A percentile compares a stretch with the other conserved stretches of the same genome.
phyloP scores from a whole-genome alignment of 2,329 filamentous ascomycete genomes.

The Cladosporium sp. region DNA sequence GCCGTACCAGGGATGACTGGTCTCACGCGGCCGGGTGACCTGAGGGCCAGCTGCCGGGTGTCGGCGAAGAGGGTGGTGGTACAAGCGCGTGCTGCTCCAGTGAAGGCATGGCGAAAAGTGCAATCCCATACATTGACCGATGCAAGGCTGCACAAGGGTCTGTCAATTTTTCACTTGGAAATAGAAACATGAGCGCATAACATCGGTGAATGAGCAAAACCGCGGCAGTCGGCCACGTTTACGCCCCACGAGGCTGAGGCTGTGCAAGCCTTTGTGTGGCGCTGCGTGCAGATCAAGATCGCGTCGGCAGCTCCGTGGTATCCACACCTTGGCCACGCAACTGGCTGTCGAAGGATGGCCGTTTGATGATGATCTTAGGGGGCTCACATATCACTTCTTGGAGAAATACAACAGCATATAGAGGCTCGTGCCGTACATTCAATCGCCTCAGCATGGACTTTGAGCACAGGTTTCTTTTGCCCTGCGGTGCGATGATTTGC shows the following conservation, averaged over 20 bases:
- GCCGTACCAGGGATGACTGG: conserved; percentile 17
- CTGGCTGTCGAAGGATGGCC: conserved; percentile 11
- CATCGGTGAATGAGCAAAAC: conserved; percentile 9
- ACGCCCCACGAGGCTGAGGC: background rate
- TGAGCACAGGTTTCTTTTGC: background rate
- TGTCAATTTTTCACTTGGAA: background rate
- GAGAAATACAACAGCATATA: background rate
- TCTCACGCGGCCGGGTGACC: conserved; percentile 9
- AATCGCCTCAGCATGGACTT: conserved; percentile 4
- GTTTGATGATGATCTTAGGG: conserved; percentile 11
- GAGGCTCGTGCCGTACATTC: background rate
- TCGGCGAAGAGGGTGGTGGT: conserved; percentile 17
- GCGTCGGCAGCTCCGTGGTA: conserved; percentile 14
- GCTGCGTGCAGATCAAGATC: conserved; percentile 18
- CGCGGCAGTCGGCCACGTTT: background rate
- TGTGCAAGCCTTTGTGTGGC: conserved; percentile 8
- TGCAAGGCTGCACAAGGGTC: conserved; percentile 2
- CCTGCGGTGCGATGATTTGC: background rate
- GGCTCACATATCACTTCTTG: background rate
- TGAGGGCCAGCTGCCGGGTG: conserved; percentile 3
- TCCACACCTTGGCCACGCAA: conserved; percentile 13
- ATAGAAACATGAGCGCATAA: conserved; percentile 21
- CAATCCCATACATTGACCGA: background rate
- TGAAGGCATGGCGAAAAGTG: background rate
- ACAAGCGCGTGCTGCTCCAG: conserved; percentile 21